phyloP scores from a whole-genome alignment of 2,329 filamentous ascomycete species.

The Colletotrichum brevisporum region DNA sequence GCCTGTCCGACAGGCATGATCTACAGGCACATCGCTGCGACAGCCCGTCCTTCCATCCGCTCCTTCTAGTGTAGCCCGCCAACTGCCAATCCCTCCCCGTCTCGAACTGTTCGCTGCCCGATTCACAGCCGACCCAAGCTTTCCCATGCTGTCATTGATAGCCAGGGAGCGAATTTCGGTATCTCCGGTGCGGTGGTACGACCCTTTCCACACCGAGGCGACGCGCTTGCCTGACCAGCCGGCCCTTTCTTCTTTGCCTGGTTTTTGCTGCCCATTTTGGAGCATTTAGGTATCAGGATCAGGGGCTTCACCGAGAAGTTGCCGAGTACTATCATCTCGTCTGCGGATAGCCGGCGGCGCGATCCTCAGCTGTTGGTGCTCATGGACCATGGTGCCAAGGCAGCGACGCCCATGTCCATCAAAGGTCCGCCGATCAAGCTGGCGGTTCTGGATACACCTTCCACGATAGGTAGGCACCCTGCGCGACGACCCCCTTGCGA shows the following conservation, averaged over 20 bases:
- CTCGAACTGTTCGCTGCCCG: conserved; percentile 4
- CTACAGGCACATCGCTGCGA: conserved; percentile 21
- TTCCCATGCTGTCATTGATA: conserved; percentile 5
- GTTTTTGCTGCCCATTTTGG: conserved; percentile 9
- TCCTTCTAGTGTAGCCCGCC: not conserved
- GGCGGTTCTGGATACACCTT: conserved; percentile 28
- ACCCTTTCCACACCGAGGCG: conserved; percentile 3
- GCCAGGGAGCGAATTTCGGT: conserved; percentile 15
- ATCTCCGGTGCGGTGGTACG: conserved; percentile 18
- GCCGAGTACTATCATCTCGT: too few species aligned
- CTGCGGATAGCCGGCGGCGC: too few species aligned
- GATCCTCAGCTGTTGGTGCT: not conserved
- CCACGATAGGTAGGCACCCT: conserved; percentile 32
- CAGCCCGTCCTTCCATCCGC: conserved; percentile 3
- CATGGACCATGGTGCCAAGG: conserved; percentile 3
- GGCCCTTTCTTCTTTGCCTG: conserved; percentile 2
- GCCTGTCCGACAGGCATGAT: conserved; percentile 5
- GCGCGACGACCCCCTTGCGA: conserved; percentile 22
- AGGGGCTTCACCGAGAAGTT: too few species aligned
- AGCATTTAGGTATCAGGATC: not conserved
- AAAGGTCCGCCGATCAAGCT: conserved; percentile 28
- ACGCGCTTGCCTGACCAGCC: conserved; percentile 9
- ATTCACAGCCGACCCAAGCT: conserved; percentile 2
- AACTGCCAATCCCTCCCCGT: conserved; percentile 4
- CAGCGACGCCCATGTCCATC: conserved; percentile 16